Percentiles rank a stretch among this genome's conserved stretches.
phyloP scores from a whole-genome alignment of 306 rosid species.

The Gillenia trifoliata region DNA sequence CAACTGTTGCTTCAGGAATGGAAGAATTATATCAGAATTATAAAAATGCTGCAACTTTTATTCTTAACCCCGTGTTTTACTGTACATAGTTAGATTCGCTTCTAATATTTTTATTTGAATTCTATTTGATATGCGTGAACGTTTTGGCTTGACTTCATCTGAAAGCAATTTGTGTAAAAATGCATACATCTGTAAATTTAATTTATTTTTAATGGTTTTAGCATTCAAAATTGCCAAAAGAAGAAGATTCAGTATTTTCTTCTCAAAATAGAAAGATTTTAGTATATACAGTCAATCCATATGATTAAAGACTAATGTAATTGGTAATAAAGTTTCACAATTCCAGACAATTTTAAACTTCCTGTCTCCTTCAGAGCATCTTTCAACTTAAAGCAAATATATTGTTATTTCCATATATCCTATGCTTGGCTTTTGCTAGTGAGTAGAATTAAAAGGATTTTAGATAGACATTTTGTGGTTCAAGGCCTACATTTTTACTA shows the following conservation, averaged over 20 bases:
- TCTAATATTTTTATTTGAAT: background rate
- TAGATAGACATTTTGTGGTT: too few relatives aligned
- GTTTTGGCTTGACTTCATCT: background rate
- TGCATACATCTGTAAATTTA: background rate
- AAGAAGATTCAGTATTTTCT: background rate
- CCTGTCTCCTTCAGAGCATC: background rate
- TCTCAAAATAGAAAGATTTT: background rate
- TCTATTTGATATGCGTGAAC: background rate
- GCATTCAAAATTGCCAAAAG: background rate
- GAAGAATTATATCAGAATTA: constrained; percentile 75
- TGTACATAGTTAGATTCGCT: background rate
- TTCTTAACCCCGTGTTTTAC: constrained; percentile 14
- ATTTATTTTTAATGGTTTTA: background rate
- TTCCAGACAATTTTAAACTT: background rate
- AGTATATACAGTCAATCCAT: background rate
- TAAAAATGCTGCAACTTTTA: constrained; percentile 60
- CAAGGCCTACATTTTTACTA: too few relatives aligned
- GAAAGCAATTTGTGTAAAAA: background rate
- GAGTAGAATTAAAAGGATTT: background rate
- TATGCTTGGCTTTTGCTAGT: background rate
- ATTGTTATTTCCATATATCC: background rate
- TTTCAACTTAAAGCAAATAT: background rate
- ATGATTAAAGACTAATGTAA: background rate
- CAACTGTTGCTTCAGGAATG: constrained; percentile 71
- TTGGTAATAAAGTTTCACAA: background rate